Evolutionary conservation across 2,329 filamentous ascomycete species (phyloP), one percentile per base, ranked within the genome.

Genomic region (Fusarium napiforme): DNA sequence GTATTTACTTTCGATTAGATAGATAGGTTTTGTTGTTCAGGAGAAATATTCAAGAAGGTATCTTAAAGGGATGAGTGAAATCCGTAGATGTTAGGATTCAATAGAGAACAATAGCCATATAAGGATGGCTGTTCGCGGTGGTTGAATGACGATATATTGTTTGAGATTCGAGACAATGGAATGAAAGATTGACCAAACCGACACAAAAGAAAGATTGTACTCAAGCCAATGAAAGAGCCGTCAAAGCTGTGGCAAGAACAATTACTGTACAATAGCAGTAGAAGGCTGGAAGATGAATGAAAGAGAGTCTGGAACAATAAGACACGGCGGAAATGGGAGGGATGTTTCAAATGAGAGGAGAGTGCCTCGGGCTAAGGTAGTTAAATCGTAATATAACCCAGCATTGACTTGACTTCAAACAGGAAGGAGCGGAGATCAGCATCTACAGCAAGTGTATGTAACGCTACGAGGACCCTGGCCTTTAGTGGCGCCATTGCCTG

Each of bases 101-200:
- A 64, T 64, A 64, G 47, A 26, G 34, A 59, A 72, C 45, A 63
- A 68, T 68, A 57, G 46, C 28, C 47, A 28, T 59, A 52, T 53
- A 60, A 68, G 64, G 37, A 59, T 60, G 49, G 61, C 60, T 60
- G 55, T 59, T 71, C 37, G 58, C 49, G 43, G 57, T 57, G 53
- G 60, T 55, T 72, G 50, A 64, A 61, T 56, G 47, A 46, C 52
- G 58, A 55, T 56, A 37, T 71, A 64, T 69, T 76, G 69, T 75
- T 55, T 67, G 34, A 72, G 57, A 60, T 47, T 30, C 43, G 50
- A 28, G 46, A 47, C 61, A 75, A 69, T 64, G 62, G 69, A 75
- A 78, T 70, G 68, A 75, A 76, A 65, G 73, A 77, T 32, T 40
- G 67, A 76, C 60, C 65, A 66, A 70, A 76, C 53, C 64, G 60